A percentile compares a stretch with the other conserved stretches of the same genome.
Evolutionary conservation across 2,329 filamentous ascomycete species (phyloP).

Genomic region (Fonsecaea monophora): DNA sequence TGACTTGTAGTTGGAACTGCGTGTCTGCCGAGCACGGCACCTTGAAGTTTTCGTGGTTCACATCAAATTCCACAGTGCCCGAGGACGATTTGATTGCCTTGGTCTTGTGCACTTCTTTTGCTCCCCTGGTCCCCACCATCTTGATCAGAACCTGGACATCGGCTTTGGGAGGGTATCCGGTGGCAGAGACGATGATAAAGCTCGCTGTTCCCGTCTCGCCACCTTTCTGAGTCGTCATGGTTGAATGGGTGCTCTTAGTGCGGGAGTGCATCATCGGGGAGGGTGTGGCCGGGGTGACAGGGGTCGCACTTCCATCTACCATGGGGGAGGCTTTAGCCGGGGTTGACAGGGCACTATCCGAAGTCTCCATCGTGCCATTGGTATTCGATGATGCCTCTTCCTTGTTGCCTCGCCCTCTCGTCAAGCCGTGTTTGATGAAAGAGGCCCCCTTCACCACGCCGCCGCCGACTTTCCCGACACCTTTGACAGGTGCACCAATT

Average conservation of each 20-base stretch:
- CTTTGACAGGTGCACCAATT: slow-evolving; percentile 94
- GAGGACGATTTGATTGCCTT: slow-evolving; percentile 78
- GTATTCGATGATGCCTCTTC: slow-evolving; percentile 41
- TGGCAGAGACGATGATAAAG: slow-evolving; percentile 79
- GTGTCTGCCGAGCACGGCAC: slow-evolving; percentile 78
- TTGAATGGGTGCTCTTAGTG: slow-evolving; percentile 56
- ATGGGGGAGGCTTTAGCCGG: slow-evolving; percentile 32
- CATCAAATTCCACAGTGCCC: slow-evolving; percentile 71
- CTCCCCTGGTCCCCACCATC: slow-evolving; percentile 67
- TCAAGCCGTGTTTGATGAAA: slow-evolving; percentile 86
- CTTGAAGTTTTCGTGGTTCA: slow-evolving; percentile 74
- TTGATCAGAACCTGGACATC: slow-evolving; percentile 80
- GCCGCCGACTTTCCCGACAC: slow-evolving; percentile 79
- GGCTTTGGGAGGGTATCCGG: slow-evolving; percentile 75
- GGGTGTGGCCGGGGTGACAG: slow-evolving; percentile 32
- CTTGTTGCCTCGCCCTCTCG: slow-evolving; percentile 67
- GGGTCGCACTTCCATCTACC: slow-evolving; percentile 26
- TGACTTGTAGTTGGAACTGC: slow-evolving; percentile 84
- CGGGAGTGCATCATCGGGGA: slow-evolving; percentile 50
- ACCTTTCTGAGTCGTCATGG: slow-evolving; percentile 60
- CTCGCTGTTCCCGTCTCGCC: slow-evolving; percentile 75
- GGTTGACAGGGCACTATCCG: slow-evolving; percentile 17
- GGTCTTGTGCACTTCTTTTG: slow-evolving; percentile 87
- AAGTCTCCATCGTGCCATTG: slow-evolving; percentile 27
- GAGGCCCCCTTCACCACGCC: slow-evolving; percentile 88